Evolutionary conservation across 768 basidiomycete species (phyloP), one percentile per base, ranked within the genome.

Genomic region (Termitomyces heimii): DNA sequence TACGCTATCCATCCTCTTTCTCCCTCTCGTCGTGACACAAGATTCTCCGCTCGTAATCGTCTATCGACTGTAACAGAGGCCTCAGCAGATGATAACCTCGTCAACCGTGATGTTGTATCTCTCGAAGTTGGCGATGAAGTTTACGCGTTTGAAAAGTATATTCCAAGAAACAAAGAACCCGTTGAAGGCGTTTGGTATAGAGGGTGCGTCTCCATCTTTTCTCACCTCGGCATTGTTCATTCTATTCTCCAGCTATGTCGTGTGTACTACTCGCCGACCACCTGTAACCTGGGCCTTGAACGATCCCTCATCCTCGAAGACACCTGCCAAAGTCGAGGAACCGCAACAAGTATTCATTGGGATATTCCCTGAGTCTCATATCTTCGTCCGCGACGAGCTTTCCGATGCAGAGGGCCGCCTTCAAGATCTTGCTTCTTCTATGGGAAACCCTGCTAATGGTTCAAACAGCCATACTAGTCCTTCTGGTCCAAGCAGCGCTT

Each of bases 91-190:
- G 88, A 88, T 42, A 78, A 84, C 37, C 75, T 80, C 40, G 78
- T 82, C 0, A 80, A 86, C 73, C 78, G 83, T 54, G 89, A 92
- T 60, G 86, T 92, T 24, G 92, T 93, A 34, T 81, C 87, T 6
- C 81, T 98, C 55, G 94, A 97, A 63, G 89, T 98, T 29, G 96
- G 96, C 47, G 95, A 97, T 70, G 95, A 98, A 68, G 86, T 98
- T 34, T 98, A 98, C 72, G 94, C 94, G 18, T 98, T 98, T 66
- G 96, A 98, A 75, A 87, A 87, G 67, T 95, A 94, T 70, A 85
- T 79, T 0, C 86, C 88, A 12, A 76, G 76, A 51, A 79, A 75
- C 56, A 89, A 87, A 66, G 89, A 91, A 58, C 67, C 69, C 53
- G 83, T 82, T 13, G 89, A 90, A 55, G 87, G 86, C 20, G 71